phyloP scores from a whole-genome alignment of 2,329 filamentous ascomycete genomes.

The Fusarium guadeloupense region DNA sequence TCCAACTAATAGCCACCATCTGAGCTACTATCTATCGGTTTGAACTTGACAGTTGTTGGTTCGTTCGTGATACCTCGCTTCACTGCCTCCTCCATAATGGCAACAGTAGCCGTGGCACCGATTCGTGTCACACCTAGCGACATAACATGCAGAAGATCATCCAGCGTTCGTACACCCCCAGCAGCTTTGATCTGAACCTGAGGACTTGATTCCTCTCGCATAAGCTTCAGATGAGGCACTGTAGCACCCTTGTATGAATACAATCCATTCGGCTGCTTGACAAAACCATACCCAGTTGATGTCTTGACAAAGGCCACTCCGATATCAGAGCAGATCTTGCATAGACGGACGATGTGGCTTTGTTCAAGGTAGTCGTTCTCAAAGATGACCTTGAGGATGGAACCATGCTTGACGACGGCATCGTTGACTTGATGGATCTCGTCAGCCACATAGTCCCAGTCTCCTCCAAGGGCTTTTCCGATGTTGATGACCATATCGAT shows the following conservation, averaged over 20 bases:
- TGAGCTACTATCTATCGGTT: slow-evolving; percentile 1
- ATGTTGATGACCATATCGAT: slow-evolving; percentile 71
- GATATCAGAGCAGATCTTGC: slow-evolving; percentile 61
- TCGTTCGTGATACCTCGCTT: slow-evolving; percentile 56
- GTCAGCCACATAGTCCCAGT: slow-evolving; percentile 64
- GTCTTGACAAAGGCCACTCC: slow-evolving; percentile 68
- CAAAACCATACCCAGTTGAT: slow-evolving; percentile 68
- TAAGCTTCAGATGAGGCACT: slow-evolving; percentile 60
- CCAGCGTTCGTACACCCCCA: slow-evolving; percentile 64
- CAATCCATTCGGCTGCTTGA: slow-evolving; percentile 60
- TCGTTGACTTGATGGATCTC: slow-evolving; percentile 63
- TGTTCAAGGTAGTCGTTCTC: slow-evolving; percentile 66
- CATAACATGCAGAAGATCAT: slow-evolving; percentile 65
- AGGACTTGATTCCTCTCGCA: slow-evolving; percentile 56
- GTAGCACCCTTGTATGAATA: slow-evolving; percentile 66
- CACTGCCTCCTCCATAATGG: slow-evolving; percentile 64
- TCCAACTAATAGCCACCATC: slow-evolving; percentile 14
- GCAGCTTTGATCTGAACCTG: slow-evolving; percentile 66
- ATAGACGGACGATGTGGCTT: slow-evolving; percentile 61
- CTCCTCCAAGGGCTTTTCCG: slow-evolving; percentile 63
- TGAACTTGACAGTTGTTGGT: slow-evolving; percentile 31
- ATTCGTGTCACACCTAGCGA: slow-evolving; percentile 64
- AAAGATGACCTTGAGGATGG: slow-evolving; percentile 68
- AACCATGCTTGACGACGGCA: slow-evolving; percentile 54
- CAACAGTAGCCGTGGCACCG: slow-evolving; percentile 63